Percentiles rank a stretch among this genome's conserved stretches.
Conservation (phyloP, 371 early-diverging fungal genomes). For the Capillidium rhysosporum region DNA sequence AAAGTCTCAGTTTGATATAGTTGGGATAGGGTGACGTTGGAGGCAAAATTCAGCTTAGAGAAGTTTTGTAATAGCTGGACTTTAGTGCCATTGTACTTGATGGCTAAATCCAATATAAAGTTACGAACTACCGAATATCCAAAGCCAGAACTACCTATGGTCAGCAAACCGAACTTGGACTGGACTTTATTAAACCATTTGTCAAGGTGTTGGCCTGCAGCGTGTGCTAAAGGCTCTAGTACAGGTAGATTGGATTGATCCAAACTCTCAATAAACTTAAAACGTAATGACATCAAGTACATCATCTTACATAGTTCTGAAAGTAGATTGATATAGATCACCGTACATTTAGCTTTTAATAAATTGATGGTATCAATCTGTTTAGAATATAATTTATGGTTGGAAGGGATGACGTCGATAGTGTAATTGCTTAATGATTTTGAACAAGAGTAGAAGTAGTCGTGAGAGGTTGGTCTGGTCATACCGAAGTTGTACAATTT, state of each 20-base stretch:
- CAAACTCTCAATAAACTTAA: neutral
- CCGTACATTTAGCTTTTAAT: neutral
- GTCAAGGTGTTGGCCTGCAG: neutral
- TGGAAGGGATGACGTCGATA: neutral
- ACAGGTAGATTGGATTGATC: too few relatives aligned
- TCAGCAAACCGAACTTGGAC: neutral
- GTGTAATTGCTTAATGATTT: neutral
- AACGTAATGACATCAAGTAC: neutral
- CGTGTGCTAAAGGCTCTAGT: neutral
- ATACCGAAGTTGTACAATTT: constrained; percentile 4
- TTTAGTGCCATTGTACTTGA: constrained; percentile 1
- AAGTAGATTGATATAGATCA: neutral
- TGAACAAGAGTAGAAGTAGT: neutral
- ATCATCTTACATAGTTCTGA: constrained; percentile 4
- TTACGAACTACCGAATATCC: neutral
- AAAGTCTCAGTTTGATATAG: too few relatives aligned
- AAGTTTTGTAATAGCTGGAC: constrained; percentile 1
- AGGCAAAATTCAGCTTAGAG: too few relatives aligned
- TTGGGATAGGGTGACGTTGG: too few relatives aligned
- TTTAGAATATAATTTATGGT: neutral
- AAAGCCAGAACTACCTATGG: neutral
- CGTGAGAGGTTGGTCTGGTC: neutral
- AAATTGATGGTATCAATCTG: neutral
- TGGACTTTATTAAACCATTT: neutral
- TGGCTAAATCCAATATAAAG: neutral